phyloP scores from a whole-genome alignment of 345 rosid genomes.

The Brassica juncea region DNA sequence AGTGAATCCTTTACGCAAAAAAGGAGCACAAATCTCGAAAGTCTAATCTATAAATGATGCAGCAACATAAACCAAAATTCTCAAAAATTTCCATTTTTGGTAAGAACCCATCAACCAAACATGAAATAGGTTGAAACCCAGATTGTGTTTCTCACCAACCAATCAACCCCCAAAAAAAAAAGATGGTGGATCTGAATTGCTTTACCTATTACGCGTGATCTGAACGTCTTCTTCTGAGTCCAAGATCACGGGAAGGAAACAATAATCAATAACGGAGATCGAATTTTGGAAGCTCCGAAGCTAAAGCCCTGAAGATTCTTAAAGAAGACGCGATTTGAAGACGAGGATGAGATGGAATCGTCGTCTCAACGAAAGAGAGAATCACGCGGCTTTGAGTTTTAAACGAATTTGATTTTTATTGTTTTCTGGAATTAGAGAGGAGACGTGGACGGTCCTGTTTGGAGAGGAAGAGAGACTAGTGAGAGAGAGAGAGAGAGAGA shows the following conservation, averaged over 20 bases:
- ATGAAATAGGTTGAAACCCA: slow-evolving; percentile 3
- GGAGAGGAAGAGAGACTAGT: background rate
- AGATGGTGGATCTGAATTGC: slow-evolving; percentile 26
- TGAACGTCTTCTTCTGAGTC: too few relatives aligned
- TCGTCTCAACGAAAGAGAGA: background rate
- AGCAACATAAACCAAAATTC: slow-evolving; percentile 10
- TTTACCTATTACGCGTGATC: slow-evolving; percentile 23
- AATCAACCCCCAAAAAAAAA: background rate
- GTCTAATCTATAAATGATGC: slow-evolving; percentile 8
- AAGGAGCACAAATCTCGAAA: slow-evolving; percentile 15
- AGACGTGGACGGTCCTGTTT: slow-evolving; percentile 33
- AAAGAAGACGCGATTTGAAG: slow-evolving; percentile 1
- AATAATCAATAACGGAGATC: background rate
- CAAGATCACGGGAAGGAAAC: background rate
- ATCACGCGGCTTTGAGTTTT: slow-evolving; percentile 19
- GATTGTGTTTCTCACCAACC: slow-evolving; percentile 8
- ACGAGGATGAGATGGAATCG: background rate
- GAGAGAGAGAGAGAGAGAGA: background rate
- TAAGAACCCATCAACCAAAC: background rate
- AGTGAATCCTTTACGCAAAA: background rate
- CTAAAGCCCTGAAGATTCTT: slow-evolving; percentile 20
- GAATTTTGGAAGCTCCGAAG: background rate
- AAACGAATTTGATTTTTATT: slow-evolving; percentile 22
- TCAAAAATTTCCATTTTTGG: slow-evolving; percentile 15
- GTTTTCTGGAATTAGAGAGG: slow-evolving; percentile 31